phyloP scores from a whole-genome alignment of 1,284 basidiomycete genomes.

The Chalciporus piperatoides region DNA sequence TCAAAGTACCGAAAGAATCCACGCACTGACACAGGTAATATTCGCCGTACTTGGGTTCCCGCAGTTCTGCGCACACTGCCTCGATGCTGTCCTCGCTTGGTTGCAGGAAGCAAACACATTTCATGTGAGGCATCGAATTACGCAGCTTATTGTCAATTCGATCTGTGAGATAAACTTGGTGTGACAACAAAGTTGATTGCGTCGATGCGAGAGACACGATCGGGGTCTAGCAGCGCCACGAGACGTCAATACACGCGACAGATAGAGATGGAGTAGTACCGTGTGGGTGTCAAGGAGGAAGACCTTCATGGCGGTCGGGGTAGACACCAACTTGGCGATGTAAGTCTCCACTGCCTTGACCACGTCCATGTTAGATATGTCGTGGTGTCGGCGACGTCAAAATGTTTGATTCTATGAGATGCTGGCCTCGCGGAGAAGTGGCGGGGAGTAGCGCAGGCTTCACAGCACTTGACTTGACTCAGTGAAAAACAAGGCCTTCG shows the following conservation, averaged over 20 bases:
- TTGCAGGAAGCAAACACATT: conserved; percentile 92
- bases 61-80: conserved; percentile 80
- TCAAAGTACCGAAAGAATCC: conserved; percentile 37
- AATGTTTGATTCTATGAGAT: background rate
- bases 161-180: conserved; percentile 98
- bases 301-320: conserved; percentile 94
- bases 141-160: conserved; percentile 89
- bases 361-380: conserved; percentile 72
- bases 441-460: background rate
- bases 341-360: conserved; percentile 95
- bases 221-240: conserved; percentile 66
- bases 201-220: conserved; percentile 95
- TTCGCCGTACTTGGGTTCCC: conserved; percentile 89
- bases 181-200: conserved; percentile 89
- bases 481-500: background rate
- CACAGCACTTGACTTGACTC: background rate
- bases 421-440: background rate
- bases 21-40: conserved; percentile 97
- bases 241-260: conserved; percentile 2
- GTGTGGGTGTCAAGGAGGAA: conserved; percentile 94
- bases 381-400: background rate
- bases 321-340: conserved; percentile 85
- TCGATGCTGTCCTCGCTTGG: conserved; percentile 79
- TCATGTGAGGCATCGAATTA: conserved; percentile 92
- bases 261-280: conserved; percentile 44